These are phyloP conservation scores for Forsythia viridissima DNA, from an alignment of 257 asterid species.

Conservation along the genomic window DNA sequence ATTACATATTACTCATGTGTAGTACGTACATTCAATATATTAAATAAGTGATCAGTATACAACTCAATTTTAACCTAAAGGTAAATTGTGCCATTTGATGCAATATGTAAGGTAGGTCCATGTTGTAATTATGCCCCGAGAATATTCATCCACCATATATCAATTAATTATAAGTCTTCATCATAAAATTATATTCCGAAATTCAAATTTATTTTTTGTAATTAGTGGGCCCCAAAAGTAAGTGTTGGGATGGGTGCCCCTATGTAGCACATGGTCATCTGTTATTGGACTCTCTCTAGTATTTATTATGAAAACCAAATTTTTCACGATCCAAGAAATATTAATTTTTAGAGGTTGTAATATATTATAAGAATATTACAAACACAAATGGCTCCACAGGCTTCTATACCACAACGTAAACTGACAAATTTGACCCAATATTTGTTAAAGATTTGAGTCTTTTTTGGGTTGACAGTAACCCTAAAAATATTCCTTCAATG, in stretches of 20 bases:
- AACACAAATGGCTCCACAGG: constrained; percentile 20
- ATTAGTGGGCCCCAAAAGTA: constrained; percentile 23
- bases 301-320: constrained; percentile 7
- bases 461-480: neutral
- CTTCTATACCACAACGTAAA: neutral
- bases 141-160: neutral
- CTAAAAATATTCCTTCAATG: neutral
- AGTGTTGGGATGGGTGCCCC: constrained; percentile 38
- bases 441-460: neutral
- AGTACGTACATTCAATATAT: too few species aligned
- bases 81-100: neutral
- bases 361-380: neutral
- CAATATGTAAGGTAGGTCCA: neutral
- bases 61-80: neutral
- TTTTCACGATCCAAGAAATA: constrained; percentile 35
- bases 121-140: neutral
- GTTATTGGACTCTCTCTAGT: constrained; percentile 31
- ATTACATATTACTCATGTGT: too few species aligned
- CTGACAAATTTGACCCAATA: neutral
- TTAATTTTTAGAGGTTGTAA: neutral
- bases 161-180: neutral
- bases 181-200: neutral
- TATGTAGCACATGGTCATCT: constrained; percentile 48
- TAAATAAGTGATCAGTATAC: too few species aligned
- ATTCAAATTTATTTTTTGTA: neutral